Conservation (phyloP, 1,139 yeast species). For the Sugiyamaella pinicola region DNA sequence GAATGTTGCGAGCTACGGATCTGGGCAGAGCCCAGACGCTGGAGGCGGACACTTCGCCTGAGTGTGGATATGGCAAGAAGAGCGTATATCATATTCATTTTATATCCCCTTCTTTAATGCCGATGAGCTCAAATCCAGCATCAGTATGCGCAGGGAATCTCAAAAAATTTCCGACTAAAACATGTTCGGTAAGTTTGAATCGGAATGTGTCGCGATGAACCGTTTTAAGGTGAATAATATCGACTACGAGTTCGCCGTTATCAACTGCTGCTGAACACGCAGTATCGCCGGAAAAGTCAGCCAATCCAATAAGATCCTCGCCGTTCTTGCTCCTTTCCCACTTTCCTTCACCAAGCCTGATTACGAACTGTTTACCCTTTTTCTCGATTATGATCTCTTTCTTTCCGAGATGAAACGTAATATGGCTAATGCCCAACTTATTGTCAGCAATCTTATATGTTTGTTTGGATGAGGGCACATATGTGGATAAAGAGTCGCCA, state of each 20-base stretch:
- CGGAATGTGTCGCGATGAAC: constrained; percentile 7
- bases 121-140: constrained; percentile 6
- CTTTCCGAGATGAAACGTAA: constrained; percentile 6
- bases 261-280: constrained; percentile 15
- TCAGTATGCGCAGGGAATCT: constrained; percentile 7
- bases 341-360: constrained; percentile 11
- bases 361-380: constrained; percentile 2
- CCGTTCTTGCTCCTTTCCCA: constrained; percentile 14
- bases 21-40: no score
- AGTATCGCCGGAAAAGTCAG: constrained; percentile 15
- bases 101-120: neutral
- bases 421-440: neutral
- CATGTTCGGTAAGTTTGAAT: constrained; percentile 6
- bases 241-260: constrained; percentile 9
- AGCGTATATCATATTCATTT: no score
- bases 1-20: no score
- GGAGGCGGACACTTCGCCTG: no score
- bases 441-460: constrained; percentile 13
- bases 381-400: constrained; percentile 1
- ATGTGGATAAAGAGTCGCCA: constrained; percentile 1
- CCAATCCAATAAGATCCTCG: constrained; percentile 10
- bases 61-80: no score
- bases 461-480: neutral
- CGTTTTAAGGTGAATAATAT: constrained; percentile 13
- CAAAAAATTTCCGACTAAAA: constrained; percentile 6